These are phyloP conservation scores for Plasmodium gaboni DNA, from an alignment of 169 alveolate species.

Conservation along the genomic window DNA sequence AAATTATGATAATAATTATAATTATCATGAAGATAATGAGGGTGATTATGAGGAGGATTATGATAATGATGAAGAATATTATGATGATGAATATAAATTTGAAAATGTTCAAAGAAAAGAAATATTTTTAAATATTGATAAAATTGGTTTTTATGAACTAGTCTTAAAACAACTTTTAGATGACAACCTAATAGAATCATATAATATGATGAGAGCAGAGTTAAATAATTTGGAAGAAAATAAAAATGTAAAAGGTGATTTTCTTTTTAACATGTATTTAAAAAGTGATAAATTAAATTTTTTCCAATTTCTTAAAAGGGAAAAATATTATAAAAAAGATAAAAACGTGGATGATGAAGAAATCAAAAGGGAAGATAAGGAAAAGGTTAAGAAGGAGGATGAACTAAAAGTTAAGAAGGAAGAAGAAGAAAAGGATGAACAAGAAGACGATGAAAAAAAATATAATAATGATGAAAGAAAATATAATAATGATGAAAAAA, in stretches of 20 bases:
- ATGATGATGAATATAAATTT: not conserved
- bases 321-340: not conserved
- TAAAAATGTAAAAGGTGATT: constrained; percentile 17
- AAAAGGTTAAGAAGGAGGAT: not conserved
- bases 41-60: not conserved
- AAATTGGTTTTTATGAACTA: constrained; percentile 55
- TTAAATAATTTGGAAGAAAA: constrained; percentile 37
- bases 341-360: not conserved
- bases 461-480: too few species aligned
- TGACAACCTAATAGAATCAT: constrained; percentile 50
- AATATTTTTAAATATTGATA: constrained; percentile 15
- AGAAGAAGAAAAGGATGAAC: too few species aligned
- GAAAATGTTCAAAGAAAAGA: constrained; percentile 1
- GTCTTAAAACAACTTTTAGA: constrained; percentile 50
- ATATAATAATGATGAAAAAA: too few species aligned
- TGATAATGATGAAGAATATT: not conserved
- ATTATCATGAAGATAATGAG: not conserved
- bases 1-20: not conserved
- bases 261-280: constrained; percentile 24
- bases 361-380: not conserved
- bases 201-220: constrained; percentile 22
- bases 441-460: too few species aligned
- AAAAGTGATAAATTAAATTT: not conserved
- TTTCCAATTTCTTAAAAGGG: not conserved
- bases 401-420: too few species aligned